Base-by-base conservation (phyloP, 495 filamentous ascomycete genomes). In the Tetracladium setigerum region DNA sequence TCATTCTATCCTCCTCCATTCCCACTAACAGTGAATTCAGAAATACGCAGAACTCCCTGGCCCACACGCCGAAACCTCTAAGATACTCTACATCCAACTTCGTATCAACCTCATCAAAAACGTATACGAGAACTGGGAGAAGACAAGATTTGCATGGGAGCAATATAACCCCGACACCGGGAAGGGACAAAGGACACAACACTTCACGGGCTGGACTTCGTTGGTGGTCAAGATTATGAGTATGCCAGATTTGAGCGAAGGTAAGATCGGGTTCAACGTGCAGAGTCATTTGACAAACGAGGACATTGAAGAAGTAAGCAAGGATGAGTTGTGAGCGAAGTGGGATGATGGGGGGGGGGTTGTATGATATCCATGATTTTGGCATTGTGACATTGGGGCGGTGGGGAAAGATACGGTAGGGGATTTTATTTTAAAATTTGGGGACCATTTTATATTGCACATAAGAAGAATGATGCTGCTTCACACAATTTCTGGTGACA, bases 151-250 rank as follows among this genome's bases (percentile, higher is more conserved):
- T 64, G 92, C 94, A 9, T 98, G 94, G 94, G 92, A 98, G 62
- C 92, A 98, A 66, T 98, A 96, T 66, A 89, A 95, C 63, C 86
- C 91, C 0, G 87, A 95, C 52, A 95, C 84, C 4, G 92, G 92
- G 39, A 75, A 77, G 46, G 92, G 92, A 30, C 94, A 97, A 71
- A 78, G 92, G 41, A 97, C 89, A 17, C 89, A 95, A 68, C 92
- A 97, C 70, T 98, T 98, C 62, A 94, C 91, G 13, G 92, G 92
- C 45, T 98, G 92, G 92, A 98, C 94, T 40, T 94, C 87, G 63
- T 69, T 96, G 64, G 91, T 97, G 53, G 90, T 97, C 33, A 96
- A 95, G 73, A 86, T 98, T 58, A 95, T 97, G 92, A 76, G 76
- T 34, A 90, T 98, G 87, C 83, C 83, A 16, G 77, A 86, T 52